Conservation (phyloP, 805 yeast genomes). For the Maudiozyma turicensis region DNA sequence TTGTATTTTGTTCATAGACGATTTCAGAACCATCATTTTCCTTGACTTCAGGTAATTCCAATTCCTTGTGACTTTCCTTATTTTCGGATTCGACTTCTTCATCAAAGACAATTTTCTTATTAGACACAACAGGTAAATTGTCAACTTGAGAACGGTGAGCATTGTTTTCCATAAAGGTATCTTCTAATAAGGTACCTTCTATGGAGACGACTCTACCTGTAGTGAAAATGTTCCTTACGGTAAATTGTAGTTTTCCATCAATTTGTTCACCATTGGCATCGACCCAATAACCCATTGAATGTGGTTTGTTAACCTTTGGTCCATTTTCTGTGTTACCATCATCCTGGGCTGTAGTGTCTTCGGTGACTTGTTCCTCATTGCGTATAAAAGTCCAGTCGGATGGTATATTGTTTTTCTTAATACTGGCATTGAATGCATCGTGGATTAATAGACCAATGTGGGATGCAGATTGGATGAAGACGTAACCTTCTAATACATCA, state of each 20-base stretch:
- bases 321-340: conserved; percentile 6
- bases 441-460: conserved; percentile 86
- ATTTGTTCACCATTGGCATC: conserved; percentile 65
- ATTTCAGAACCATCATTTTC: conserved; percentile 29
- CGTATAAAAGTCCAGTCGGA: conserved; percentile 76
- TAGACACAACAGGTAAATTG: conserved; percentile 42
- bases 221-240: conserved; percentile 59
- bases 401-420: conserved; percentile 82
- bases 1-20: conserved; percentile 26
- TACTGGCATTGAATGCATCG: conserved; percentile 91
- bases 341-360: conserved; percentile 12
- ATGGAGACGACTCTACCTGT: conserved; percentile 77
- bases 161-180: conserved; percentile 8
- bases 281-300: conserved; percentile 79
- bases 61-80: conserved; percentile 29
- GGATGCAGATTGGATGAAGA: conserved; percentile 87
- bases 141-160: conserved; percentile 37
- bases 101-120: conserved; percentile 42
- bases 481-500: conserved; percentile 75
- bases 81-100: conserved; percentile 33
- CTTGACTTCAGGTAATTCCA: conserved; percentile 25
- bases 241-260: conserved; percentile 75
- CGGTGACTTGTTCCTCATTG: conserved; percentile 45
- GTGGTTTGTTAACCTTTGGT: conserved; percentile 14
- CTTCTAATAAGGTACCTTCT: conserved; percentile 67